Base-by-base conservation (phyloP, 495 filamentous ascomycete species). In the Aspergillus nidulans region DNA sequence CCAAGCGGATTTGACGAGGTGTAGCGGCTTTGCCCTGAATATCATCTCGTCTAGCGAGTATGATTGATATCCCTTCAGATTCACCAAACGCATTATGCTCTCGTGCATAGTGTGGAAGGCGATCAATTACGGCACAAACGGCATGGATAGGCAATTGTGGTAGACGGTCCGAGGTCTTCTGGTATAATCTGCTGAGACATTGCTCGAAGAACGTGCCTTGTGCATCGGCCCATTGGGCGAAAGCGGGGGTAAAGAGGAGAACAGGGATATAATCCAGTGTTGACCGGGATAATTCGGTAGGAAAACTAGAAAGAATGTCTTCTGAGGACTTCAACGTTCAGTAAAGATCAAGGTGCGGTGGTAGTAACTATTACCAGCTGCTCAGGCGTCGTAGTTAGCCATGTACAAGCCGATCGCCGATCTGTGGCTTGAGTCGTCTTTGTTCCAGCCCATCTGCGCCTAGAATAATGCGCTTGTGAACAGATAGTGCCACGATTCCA, bases 211-310 rank as follows among this genome's bases (percentile, higher is more conserved):
- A 75, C 6, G 54, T 43, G 42, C 60, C 56, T 16, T 63, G 45
- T 24, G 66, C 51, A 50, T 75, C 68, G 38, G 71, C 64, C 71
- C 72, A 76, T 32, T 66, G 60, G 10, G 73, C 68, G 41, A 77
- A 75, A n/a, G 60, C 57, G 6, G 73, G 67, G 6, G 73, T 75
- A 23, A 67, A 62, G 44, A 77, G 64, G 23, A 77, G 57, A 25
- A 77, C 32, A 23, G 70, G 68, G 10, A 64, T 58, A 30, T 63
- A 55, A 13, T 60, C 32, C 36, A 49, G 21, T 20, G 15, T 6
- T 43, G 51, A 41, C 26, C 24, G 56, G 58, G 49, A 45, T 42
- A 24, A 62, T 12, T 34, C 42, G 42, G 43, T 34, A 18, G 64
- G 58, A 38, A 62, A 55, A 41, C 56, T 68, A 24, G 69, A 62